Evolutionary conservation across 495 filamentous ascomycete genomes (phyloP).

Genomic region (Neurospora sp.): DNA sequence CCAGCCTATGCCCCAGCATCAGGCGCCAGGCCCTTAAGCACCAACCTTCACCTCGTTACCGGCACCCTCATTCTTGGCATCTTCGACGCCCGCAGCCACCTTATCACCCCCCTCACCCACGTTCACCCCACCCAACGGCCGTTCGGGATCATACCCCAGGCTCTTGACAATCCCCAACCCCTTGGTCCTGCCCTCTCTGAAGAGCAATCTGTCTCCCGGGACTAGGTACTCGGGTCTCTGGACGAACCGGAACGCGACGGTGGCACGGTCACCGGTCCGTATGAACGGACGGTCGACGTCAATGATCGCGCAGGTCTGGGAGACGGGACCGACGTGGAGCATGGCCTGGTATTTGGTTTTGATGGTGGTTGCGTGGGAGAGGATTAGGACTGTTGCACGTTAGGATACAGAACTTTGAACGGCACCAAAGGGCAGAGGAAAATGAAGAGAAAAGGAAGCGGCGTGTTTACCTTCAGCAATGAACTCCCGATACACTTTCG

Average conservation of each 20-base stretch:
- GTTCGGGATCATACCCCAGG: constrained; percentile 68
- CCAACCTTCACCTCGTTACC: constrained; percentile 3
- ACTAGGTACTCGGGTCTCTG: constrained; percentile 92
- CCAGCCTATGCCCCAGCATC: neutral
- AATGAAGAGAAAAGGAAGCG: no score
- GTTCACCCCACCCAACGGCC: constrained; percentile 22
- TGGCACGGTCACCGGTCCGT: constrained; percentile 82
- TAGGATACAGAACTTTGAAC: no score
- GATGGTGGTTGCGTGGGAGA: constrained; percentile 97
- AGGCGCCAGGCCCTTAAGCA: neutral
- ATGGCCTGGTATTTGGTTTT: constrained; percentile 97
- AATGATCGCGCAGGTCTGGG: constrained; percentile 93
- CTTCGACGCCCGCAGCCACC: constrained; percentile 13
- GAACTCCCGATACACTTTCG: constrained; percentile 86
- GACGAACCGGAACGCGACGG: constrained; percentile 88
- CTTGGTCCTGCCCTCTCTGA: constrained; percentile 92
- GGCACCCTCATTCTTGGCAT: neutral
- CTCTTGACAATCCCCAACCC: constrained; percentile 90
- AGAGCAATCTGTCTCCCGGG: constrained; percentile 80
- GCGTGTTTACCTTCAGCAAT: constrained; percentile 65
- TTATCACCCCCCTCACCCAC: constrained; percentile 1
- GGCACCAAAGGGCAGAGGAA: no score
- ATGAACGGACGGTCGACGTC: constrained; percentile 96
- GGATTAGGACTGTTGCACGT: constrained; percentile 60
- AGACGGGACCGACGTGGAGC: constrained; percentile 92